These are phyloP conservation scores for Spizellomyces sp. DNA, from an alignment of 192 early-diverging fungal genomes.

Conservation along the genomic window DNA sequence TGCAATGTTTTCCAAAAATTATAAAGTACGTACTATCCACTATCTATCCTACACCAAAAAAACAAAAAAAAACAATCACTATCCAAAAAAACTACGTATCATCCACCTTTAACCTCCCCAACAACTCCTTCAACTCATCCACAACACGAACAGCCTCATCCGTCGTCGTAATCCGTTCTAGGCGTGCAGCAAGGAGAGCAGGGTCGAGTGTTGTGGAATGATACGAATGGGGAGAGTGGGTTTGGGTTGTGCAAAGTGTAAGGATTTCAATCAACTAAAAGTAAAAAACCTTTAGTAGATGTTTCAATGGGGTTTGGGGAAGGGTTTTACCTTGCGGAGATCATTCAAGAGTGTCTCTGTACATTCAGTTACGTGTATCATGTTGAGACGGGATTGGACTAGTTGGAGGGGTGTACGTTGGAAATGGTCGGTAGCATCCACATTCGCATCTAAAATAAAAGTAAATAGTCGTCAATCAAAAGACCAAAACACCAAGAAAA, in stretches of 20 bases:
- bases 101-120: constrained; percentile 2
- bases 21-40: no score
- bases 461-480: no score
- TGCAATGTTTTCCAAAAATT: no score
- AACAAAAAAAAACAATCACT: no score
- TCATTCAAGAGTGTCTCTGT: neutral
- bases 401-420: constrained; percentile 23
- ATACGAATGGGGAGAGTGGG: neutral
- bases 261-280: neutral
- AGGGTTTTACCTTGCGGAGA: neutral
- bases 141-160: constrained; percentile 17
- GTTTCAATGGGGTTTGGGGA: no score
- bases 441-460: constrained; percentile 1
- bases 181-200: neutral
- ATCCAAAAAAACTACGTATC: no score
- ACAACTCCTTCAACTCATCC: constrained; percentile 10
- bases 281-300: no score
- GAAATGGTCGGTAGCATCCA: constrained; percentile 4
- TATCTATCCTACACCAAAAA: no score
- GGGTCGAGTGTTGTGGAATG: constrained; percentile 16
- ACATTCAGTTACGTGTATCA: neutral
- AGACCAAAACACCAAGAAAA: neutral
- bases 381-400: constrained; percentile 10
- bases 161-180: neutral
- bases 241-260: neutral